Evolutionary conservation across 345 rosid species (phyloP), one percentile per base, ranked within the genome.

Genomic region (Ailanthus altissimus): DNA sequence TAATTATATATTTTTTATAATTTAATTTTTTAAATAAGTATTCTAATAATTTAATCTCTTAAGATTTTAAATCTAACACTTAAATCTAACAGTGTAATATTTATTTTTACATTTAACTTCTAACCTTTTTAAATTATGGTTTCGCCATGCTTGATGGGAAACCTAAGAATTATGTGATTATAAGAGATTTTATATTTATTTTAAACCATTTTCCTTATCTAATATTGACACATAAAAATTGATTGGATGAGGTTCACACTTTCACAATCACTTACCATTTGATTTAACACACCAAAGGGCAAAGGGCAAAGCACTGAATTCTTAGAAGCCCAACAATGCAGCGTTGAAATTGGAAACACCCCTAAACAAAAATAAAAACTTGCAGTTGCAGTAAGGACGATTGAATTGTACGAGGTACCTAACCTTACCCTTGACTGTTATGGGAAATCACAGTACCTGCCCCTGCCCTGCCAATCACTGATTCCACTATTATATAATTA

Each of bases 371-470:
- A 32, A 32, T 32, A 32, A 1, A 32, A 32, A 32, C 38, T 32
- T 32, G 38, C 38, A 32, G 38, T 32, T 32, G 38, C 38, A 32
- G 38, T 32, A 32, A 1, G 38, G 38, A 66, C 61, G 50, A 78
- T 72, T 78, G 65, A 72, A 26, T 42, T 12, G 66, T 78, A 63
- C 81, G 76, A 78, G 81, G 81, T 72, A 46, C 75, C n/a, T 58
- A 1, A 45, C 47, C n/a, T 58, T 45, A 45, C 47, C 47, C 47
- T 77, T 76, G 69, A 77, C 75, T 32, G 61, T 36, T 42, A 59
- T 60, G 47, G 60, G 59, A 18, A 74, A 61, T 5, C 47, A 36
- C 38, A 26, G 60, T 9, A 60, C 18, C 58, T 11, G 8, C 43
- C 28, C 15, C 7, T 28, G n/a, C n/a, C n/a, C 63, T 21, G 50